Percentiles rank a stretch among this genome's conserved stretches.
These are phyloP conservation scores for Dipodascus geniculatus DNA, from an alignment of 805 yeast genomes.

Conservation along the genomic window DNA sequence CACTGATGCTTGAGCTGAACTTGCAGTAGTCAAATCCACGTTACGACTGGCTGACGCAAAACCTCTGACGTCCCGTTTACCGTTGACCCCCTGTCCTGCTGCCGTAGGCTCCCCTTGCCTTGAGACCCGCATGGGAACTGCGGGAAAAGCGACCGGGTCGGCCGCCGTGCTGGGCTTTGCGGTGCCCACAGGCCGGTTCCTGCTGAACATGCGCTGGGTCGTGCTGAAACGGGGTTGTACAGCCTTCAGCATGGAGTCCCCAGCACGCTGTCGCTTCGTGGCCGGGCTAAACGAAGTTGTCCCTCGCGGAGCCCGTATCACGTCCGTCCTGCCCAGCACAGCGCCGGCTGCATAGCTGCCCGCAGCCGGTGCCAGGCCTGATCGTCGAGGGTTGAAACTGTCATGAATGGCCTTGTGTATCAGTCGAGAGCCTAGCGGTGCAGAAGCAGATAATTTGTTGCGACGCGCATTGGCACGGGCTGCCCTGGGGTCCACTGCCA, in stretches of 20 bases:
- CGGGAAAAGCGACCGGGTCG: background rate
- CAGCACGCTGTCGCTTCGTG: background rate
- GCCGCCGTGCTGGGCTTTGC: too few species aligned
- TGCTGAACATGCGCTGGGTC: background rate
- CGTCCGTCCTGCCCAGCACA: too few species aligned
- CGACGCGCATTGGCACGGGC: constrained; percentile 10
- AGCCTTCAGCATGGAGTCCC: background rate
- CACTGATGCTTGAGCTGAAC: too few species aligned
- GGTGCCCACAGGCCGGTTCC: background rate
- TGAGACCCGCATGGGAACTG: background rate
- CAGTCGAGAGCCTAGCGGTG: background rate
- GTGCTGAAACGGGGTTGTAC: too few species aligned
- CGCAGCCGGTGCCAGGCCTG: too few species aligned
- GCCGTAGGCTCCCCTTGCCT: background rate
- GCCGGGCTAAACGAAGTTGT: background rate
- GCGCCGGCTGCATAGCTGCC: too few species aligned
- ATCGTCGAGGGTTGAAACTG: background rate
- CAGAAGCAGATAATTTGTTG: constrained; percentile 1
- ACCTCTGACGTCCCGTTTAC: background rate
- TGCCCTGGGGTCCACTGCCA: constrained; percentile 16
- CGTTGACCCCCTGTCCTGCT: too few species aligned
- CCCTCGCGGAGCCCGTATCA: background rate
- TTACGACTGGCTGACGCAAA: background rate
- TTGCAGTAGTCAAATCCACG: background rate
- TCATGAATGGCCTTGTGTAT: background rate